These are phyloP conservation scores for Cucurbita maxima DNA, from an alignment of 306 rosid species.

Conservation along the genomic window DNA sequence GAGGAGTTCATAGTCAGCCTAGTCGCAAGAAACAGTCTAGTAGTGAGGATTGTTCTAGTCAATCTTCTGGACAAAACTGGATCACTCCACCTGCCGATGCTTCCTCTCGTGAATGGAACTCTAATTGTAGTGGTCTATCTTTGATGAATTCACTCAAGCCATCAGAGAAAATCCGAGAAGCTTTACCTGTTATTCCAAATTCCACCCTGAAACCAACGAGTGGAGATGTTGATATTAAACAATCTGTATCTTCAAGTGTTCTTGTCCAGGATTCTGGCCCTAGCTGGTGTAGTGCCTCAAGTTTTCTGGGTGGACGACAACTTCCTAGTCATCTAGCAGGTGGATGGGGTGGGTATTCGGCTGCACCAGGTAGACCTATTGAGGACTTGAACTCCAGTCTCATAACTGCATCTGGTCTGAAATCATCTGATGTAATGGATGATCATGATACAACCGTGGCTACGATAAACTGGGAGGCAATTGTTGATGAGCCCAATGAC, in stretches of 20 bases:
- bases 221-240: constrained; percentile 17
- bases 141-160: constrained; percentile 19
- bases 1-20: constrained; percentile 30
- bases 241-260: constrained; percentile 21
- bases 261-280: constrained; percentile 35
- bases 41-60: constrained; percentile 56
- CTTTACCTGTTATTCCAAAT: constrained; percentile 15
- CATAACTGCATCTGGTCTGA: constrained; percentile 33
- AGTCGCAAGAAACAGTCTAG: constrained; percentile 44
- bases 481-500: constrained; percentile 50
- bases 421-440: constrained; percentile 20
- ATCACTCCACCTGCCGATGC: constrained; percentile 18
- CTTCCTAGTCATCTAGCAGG: constrained; percentile 18
- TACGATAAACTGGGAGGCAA: constrained; percentile 56
- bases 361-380: constrained; percentile 29
- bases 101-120: constrained; percentile 33
- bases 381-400: constrained; percentile 49
- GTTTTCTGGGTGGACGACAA: constrained; percentile 25
- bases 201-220: constrained; percentile 1
- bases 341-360: constrained; percentile 30
- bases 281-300: constrained; percentile 49
- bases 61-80: constrained; percentile 67
- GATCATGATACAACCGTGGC: constrained; percentile 25
- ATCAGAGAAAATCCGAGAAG: constrained; percentile 16
- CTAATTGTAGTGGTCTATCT: constrained; percentile 25